Percentiles rank a stretch among this genome's conserved stretches.
Conservation (phyloP, 257 asterid genomes). For the Nicotiana benthamiana region DNA sequence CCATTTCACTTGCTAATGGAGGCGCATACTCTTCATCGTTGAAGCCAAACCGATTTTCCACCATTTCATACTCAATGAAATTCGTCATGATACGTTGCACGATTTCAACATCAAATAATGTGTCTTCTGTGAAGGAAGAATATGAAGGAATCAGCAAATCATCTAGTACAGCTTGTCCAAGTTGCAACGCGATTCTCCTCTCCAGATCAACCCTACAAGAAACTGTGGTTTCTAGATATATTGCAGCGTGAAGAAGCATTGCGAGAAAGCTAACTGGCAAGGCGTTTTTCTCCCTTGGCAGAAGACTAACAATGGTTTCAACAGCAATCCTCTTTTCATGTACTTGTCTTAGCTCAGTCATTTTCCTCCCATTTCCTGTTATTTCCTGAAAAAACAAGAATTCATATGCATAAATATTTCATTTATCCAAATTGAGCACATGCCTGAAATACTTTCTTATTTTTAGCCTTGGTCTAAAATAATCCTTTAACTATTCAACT, state of each 20-base stretch:
- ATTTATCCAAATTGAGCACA: not conserved
- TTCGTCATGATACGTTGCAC: constrained; percentile 53
- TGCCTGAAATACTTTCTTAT: not conserved
- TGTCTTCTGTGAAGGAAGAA: constrained; percentile 46
- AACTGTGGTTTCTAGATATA: constrained; percentile 66
- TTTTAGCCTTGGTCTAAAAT: not conserved
- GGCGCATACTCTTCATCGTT: constrained; percentile 31
- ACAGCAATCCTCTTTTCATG: constrained; percentile 67
- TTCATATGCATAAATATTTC: not conserved
- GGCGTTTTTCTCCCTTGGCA: constrained; percentile 64
- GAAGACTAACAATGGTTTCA: constrained; percentile 77
- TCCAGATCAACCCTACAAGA: constrained; percentile 84
- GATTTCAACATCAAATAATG: constrained; percentile 64
- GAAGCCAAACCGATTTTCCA: constrained; percentile 18
- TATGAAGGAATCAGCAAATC: constrained; percentile 67
- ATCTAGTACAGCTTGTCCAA: constrained; percentile 69
- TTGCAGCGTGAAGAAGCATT: constrained; percentile 76
- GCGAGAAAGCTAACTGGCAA: constrained; percentile 74
- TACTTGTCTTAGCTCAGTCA: constrained; percentile 50
- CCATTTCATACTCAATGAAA: constrained; percentile 49
- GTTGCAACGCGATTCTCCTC: constrained; percentile 62
- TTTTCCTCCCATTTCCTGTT: constrained; percentile 60
- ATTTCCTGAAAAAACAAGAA: constrained; percentile 40
- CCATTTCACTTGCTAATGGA: constrained; percentile 30
- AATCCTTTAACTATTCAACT: not conserved